phyloP scores from a whole-genome alignment of 2,329 filamentous ascomycete genomes.

The Verticillium zaregamsianum region DNA sequence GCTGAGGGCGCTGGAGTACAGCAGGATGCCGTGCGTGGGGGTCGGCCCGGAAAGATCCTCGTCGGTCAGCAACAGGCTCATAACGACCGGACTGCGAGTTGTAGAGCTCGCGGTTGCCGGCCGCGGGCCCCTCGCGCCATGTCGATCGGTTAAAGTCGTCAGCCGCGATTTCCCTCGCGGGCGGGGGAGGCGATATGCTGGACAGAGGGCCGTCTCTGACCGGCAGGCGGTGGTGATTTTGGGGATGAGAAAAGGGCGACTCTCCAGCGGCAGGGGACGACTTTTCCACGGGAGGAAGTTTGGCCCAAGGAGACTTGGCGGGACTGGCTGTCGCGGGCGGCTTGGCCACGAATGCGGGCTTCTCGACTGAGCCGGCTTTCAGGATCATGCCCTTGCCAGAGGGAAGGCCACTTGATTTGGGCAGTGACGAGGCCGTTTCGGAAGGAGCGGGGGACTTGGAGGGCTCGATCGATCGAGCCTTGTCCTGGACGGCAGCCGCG shows the following conservation, averaged over 20 bases:
- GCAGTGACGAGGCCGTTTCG: conserved; percentile 30
- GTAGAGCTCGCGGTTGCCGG: conserved; percentile 72
- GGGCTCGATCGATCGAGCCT: conserved; percentile 31
- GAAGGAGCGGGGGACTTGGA: conserved; percentile 23
- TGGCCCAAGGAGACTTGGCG: conserved; percentile 87
- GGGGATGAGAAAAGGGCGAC: conserved; percentile 31
- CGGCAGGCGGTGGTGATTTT: conserved; percentile 2
- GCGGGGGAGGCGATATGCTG: conserved; percentile 41
- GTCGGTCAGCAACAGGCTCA: conserved; percentile 79
- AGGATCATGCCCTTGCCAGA: conserved; percentile 60
- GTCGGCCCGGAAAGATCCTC: conserved; percentile 66
- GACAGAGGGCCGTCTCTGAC: conserved; percentile 37
- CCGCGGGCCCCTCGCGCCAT: conserved; percentile 67
- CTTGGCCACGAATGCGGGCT: conserved; percentile 70
- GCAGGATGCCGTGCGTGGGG: conserved; percentile 66
- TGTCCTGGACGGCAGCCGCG: conserved; percentile 31
- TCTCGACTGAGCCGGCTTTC: conserved; percentile 61
- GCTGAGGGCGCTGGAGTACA: conserved; percentile 70
- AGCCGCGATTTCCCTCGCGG: conserved; percentile 80
- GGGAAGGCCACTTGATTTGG: conserved; percentile 41
- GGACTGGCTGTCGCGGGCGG: conserved; percentile 63
- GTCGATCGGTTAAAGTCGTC: conserved; percentile 86
- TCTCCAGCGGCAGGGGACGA: conserved; percentile 66
- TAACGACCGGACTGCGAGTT: conserved; percentile 95
- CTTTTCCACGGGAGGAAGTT: conserved; percentile 80